Evolutionary conservation across 169 alveolate species (phyloP).

Genomic region (Plasmodium sp.): DNA sequence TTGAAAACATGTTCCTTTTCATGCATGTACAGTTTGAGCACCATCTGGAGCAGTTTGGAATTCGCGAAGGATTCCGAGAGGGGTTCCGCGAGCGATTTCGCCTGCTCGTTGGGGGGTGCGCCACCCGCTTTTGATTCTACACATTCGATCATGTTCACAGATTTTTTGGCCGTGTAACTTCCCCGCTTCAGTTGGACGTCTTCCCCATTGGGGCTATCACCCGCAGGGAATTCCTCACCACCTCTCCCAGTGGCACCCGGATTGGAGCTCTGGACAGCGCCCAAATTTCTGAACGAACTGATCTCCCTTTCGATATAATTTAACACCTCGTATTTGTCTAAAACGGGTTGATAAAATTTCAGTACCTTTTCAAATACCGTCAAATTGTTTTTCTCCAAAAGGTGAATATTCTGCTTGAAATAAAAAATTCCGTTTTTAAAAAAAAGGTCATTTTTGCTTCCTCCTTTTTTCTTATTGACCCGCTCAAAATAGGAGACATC

Average conservation of each 20-base stretch:
- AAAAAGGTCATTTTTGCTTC: neutral
- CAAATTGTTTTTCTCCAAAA: constrained; percentile 24
- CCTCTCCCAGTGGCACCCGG: neutral
- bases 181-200: neutral
- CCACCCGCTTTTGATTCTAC: neutral
- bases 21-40: constrained; percentile 41
- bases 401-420: constrained; percentile 60
- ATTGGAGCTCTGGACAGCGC: neutral
- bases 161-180: neutral
- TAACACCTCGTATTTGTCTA: constrained; percentile 34
- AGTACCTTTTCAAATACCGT: constrained; percentile 69
- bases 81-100: neutral
- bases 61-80: constrained; percentile 1
- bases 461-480: neutral
- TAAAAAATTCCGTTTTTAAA: constrained; percentile 56
- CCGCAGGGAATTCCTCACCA: neutral
- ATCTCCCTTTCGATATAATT: constrained; percentile 44
- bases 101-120: neutral
- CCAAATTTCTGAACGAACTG: neutral
- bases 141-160: neutral
- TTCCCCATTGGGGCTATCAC: neutral
- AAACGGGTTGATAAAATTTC: constrained; percentile 28
- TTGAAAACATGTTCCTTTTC: constrained; percentile 53
- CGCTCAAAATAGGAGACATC: neutral
- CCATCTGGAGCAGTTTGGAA: constrained; percentile 10